Base-by-base conservation (phyloP, 257 asterid species). In the Prunella vulgaris region DNA sequence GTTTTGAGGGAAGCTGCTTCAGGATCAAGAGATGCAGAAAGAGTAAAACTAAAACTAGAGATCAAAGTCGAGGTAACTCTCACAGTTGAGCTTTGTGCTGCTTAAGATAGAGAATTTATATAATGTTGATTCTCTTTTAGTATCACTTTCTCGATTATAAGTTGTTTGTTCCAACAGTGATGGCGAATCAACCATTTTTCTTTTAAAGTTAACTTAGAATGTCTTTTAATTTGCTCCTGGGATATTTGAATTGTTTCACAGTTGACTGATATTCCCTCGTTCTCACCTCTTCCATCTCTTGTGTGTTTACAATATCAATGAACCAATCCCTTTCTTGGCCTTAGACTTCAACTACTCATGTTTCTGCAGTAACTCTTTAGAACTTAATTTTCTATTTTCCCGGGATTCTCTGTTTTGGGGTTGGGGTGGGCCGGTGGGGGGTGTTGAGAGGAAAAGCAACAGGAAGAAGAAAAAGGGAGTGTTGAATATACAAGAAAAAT, bases 1-100 rank as follows among this genome's bases (percentile, higher is more conserved):
- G 95, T 94, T 66, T 67, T 94, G 72, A 85, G 99, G 79, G 97
- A 94, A 85, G 88, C 93, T 76, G 97, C 98, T 62, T 87, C 96
- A 0, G 96, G 96, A 62, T 90, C 87, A 77, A 82, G 96, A 82
- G 96, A 92, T 58, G 83, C 98, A 60, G 95, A 89, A 70, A 84
- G 99, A 74, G 86, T 94, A 69, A 94, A 91, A 78, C 85, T 91
- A 71, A 87, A 80, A 76, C 76, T 94, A 79, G 93, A 87, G 81
- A 83, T 94, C 78, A 84, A 83, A 80, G 97, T 87, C 42, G 86
- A 91, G 95, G 96, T 91, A 66, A 59, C 6, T 59, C 35, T 25
- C 17, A 17, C n/a, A n/a, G 13, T 71, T 7, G 38, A 56, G 59
- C 58, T 61, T 68, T 8, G 62, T 38, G 33, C 33, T 68, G 64